Evolutionary conservation across 2,329 filamentous ascomycete genomes (phyloP).

Genomic region (Colletotrichum karsti): DNA sequence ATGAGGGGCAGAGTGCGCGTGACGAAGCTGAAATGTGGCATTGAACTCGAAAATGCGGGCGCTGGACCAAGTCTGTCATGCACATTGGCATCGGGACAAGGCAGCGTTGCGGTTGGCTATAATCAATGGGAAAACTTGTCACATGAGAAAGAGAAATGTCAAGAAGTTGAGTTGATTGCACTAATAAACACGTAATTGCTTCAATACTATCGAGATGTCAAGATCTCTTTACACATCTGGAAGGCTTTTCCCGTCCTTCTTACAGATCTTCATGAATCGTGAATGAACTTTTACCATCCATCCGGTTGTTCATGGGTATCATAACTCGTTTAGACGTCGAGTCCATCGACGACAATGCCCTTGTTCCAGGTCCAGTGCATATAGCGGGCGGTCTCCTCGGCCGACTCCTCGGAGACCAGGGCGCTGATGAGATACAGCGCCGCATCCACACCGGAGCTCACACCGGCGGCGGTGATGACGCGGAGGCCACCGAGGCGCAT

Average conservation of each 20-base stretch:
- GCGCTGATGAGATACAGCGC: conserved; percentile 86
- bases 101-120: too few species aligned
- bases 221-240: conserved; percentile 26
- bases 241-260: conserved; percentile 30
- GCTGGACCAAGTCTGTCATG: neutral
- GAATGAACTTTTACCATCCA: conserved; percentile 26
- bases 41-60: neutral
- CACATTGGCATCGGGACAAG: neutral
- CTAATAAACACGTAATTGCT: conserved; percentile 26
- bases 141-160: neutral
- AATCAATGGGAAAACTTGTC: neutral
- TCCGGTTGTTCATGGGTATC: conserved; percentile 25
- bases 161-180: conserved; percentile 7
- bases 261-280: conserved; percentile 28
- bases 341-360: conserved; percentile 83
- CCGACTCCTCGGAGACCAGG: conserved; percentile 79
- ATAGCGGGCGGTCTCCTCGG: conserved; percentile 76
- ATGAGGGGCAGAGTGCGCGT: neutral
- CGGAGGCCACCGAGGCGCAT: conserved; percentile 76
- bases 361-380: conserved; percentile 90
- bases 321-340: conserved; percentile 72
- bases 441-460: conserved; percentile 84
- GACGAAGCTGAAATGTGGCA: neutral
- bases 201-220: conserved; percentile 6
- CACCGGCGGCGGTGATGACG: conserved; percentile 82